Evolutionary conservation across 192 early-diverging fungal species (phyloP), one percentile per base, ranked within the genome.

Genomic region (Gamsiella multidivaricata): DNA sequence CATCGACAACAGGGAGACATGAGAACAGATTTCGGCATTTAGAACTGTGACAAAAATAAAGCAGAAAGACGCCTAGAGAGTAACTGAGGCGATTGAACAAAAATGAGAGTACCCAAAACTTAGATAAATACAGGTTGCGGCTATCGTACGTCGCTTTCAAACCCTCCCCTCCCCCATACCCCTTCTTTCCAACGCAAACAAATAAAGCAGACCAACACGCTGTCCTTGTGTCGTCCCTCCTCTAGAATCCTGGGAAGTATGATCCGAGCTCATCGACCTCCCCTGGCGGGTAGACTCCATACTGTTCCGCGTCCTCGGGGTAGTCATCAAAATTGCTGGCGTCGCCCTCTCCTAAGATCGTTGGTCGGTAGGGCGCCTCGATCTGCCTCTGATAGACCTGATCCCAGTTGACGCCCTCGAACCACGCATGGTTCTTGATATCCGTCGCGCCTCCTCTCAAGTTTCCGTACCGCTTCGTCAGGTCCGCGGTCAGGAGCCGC

Each of bases 381-480:
- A 95, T 89, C 63, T 93, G 86, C 50, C 90, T 76, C 17, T 82
- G 82, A 25, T 86, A 83, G 52, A 99, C 83, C 50, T 85, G 85
- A 63, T 90, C 87, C 94, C 94, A 98, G 72, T 98, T 94, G 10
- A 97, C 88, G 14, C 93, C 95, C 37, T 92, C 90, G 74, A 98
- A 97, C 97, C 97, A 98, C 62, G 86, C 87, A 83, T 98, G 97
- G 62, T 85, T 83, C 83, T 97, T 97, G 81, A 98, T 97, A 81
- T 98, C 96, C 2, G 88, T 81, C 14, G 89, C 89, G 18, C 95
- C 96, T 55, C 84, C 91, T 39, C 89, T 89, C 73, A 96, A 82
- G 74, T 97, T 96, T 55, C 96, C 96, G 80, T 88, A 93, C 18
- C 96, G 88, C 73, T 94, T 92, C 14, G 91, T 89, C 59, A 97